Evolutionary conservation across 2,329 filamentous ascomycete genomes (phyloP).

Genomic region (Sporothrix globosa): DNA sequence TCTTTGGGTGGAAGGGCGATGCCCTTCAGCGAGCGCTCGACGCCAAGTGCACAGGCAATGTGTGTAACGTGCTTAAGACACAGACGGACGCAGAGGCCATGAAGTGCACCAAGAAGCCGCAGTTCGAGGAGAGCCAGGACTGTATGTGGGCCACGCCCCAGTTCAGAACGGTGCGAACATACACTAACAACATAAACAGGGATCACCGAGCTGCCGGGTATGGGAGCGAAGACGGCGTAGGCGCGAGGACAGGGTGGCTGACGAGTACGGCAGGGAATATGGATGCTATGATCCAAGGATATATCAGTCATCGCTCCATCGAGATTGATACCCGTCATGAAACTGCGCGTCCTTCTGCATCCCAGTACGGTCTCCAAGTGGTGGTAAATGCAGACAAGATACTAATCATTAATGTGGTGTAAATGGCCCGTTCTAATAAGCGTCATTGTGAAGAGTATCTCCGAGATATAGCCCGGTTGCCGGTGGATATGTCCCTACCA

Average conservation of each 20-base stretch:
- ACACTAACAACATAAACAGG: constrained; percentile 26
- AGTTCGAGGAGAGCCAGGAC: constrained; percentile 33
- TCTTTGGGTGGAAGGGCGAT: constrained; percentile 38
- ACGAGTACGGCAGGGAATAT: too few relatives aligned
- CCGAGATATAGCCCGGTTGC: too few relatives aligned
- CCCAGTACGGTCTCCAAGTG: too few relatives aligned
- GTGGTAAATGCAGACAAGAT: too few relatives aligned
- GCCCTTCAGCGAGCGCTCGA: constrained; percentile 36
- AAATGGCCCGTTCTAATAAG: too few relatives aligned
- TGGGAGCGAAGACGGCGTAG: not conserved
- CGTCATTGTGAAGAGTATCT: too few relatives aligned
- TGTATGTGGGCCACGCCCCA: constrained; percentile 42
- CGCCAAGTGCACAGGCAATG: constrained; percentile 37
- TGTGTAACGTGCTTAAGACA: constrained; percentile 35
- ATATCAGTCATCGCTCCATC: too few relatives aligned
- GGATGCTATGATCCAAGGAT: too few relatives aligned
- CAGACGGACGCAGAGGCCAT: constrained; percentile 36
- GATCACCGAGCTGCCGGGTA: constrained; percentile 31
- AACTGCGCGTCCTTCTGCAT: too few relatives aligned
- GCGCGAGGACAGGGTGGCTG: not conserved
- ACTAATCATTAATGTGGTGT: too few relatives aligned
- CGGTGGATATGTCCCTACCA: too few relatives aligned
- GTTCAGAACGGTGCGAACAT: constrained; percentile 46
- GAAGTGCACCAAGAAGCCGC: constrained; percentile 37
- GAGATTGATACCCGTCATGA: too few relatives aligned